These are phyloP conservation scores for Alternaria sp. DNA, from an alignment of 2,329 filamentous ascomycete genomes.

Conservation along the genomic window DNA sequence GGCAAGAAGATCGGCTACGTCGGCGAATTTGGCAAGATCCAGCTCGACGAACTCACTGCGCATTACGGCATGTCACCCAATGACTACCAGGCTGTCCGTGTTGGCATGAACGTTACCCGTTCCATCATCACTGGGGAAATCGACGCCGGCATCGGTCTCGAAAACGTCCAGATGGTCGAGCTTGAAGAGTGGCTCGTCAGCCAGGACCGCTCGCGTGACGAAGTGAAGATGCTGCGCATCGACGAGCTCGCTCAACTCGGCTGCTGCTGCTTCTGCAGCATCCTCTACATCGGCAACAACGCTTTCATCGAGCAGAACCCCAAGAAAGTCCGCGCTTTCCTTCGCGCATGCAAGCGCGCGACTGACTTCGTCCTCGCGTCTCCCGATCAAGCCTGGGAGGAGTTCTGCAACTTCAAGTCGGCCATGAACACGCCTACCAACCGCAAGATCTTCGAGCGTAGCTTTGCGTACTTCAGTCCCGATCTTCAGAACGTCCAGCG, in stretches of 20 bases:
- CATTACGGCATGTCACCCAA: conserved; percentile 76
- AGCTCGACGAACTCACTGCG: conserved; percentile 80
- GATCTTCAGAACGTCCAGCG: conserved; percentile 76
- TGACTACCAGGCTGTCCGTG: conserved; percentile 78
- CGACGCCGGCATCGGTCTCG: conserved; percentile 77
- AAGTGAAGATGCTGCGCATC: conserved; percentile 82
- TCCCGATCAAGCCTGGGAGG: conserved; percentile 68
- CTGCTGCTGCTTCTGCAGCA: conserved; percentile 84
- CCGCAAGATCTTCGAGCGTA: conserved; percentile 80
- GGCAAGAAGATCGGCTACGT: conserved; percentile 81
- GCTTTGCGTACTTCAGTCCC: conserved; percentile 76
- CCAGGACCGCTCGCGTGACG: conserved; percentile 67
- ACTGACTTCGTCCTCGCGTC: conserved; percentile 73
- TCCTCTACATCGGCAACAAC: conserved; percentile 82
- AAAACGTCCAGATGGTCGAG: conserved; percentile 85
- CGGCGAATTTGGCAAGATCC: conserved; percentile 81
- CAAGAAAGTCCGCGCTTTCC: conserved; percentile 70
- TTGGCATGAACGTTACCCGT: conserved; percentile 81
- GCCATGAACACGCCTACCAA: conserved; percentile 72
- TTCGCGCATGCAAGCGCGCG: conserved; percentile 75
- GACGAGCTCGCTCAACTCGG: conserved; percentile 80
- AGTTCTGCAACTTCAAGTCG: conserved; percentile 76
- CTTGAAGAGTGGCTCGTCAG: conserved; percentile 74
- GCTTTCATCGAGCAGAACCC: conserved; percentile 70
- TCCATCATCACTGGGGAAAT: conserved; percentile 76